Base-by-base conservation (phyloP, 2,329 filamentous ascomycete species). In the Calonectria ilicicola region DNA sequence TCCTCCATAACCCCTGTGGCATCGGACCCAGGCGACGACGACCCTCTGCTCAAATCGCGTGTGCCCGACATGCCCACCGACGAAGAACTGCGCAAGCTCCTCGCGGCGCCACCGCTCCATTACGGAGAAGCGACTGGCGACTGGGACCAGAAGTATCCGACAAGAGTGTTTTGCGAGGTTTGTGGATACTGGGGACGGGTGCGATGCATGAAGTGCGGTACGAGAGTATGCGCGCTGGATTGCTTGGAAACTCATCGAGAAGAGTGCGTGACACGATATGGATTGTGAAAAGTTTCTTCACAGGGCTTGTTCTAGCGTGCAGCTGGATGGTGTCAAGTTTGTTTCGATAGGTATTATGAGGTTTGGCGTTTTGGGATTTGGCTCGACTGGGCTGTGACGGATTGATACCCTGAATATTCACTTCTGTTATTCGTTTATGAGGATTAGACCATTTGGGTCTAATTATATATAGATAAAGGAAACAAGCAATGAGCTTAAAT, bases 181-280 rank as follows among this genome's bases (percentile, higher is more conserved):
- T 96, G 94, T 80, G 94, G 94, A 17, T 96, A 95, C 83, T 96
- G 94, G 94, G 94, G 94, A 2, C 86, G 92, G 47, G 92, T 95
- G 56, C 90, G 89, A 82, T 96, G 94, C 84, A 89, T 92, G 82
- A 94, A 93, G 85, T 96, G 94, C 83, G 93, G 93, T n/a, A 90
- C 90, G 56, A 88, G 92, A 78, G 91, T 94, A n/a, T 96, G 94
- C 82, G 93, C 93, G 46, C 83, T 96, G 76, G 92, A 94, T 72
- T 96, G 94, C 79, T 87, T 95, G 78, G 91, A 91, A 79, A 87
- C 89, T 74, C 94, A 96, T 82, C 89, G 91, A 67, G 93, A 94
- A 82, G 93, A 93, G 77, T 93, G 92, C 77, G 89, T 94, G 74
- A 89, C 91, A 70, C 87, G 92, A 78, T 93, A 93, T 79, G 91